Conservation (phyloP, 2,329 filamentous ascomycete species). For the Leptographium wingfieldii region DNA sequence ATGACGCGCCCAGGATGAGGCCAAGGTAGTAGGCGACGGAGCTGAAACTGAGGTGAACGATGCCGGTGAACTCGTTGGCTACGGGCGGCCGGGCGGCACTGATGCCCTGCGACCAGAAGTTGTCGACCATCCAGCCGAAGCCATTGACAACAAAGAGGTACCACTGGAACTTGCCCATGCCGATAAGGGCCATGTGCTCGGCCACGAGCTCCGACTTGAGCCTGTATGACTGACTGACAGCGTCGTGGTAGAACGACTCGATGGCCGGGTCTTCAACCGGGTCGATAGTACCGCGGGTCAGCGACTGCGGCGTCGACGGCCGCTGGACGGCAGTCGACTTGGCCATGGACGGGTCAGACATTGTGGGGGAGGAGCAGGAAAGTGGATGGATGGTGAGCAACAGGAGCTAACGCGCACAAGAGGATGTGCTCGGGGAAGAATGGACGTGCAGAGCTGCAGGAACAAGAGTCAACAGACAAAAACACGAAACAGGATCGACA, state of each 20-base stretch:
- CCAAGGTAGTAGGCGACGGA: conserved; percentile 27
- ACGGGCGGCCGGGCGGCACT: conserved; percentile 21
- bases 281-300: background rate
- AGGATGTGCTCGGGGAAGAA: background rate
- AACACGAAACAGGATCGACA: background rate
- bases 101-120: conserved; percentile 26
- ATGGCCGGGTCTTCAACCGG: conserved; percentile 2
- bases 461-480: background rate
- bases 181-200: conserved; percentile 6
- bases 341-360: background rate
- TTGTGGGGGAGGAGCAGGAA: background rate
- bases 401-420: background rate
- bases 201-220: conserved; percentile 10
- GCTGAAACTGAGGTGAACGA: conserved; percentile 16
- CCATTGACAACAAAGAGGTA: conserved; percentile 32
- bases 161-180: conserved; percentile 15
- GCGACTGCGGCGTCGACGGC: background rate
- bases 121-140: conserved; percentile 33
- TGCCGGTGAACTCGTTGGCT: conserved; percentile 20
- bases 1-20: conserved; percentile 30
- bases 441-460: no score
- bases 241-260: conserved; percentile 3
- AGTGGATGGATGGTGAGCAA: background rate
- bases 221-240: conserved; percentile 8
- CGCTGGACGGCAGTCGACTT: background rate